A percentile compares a stretch with the other conserved stretches of the same genome.
phyloP scores from a whole-genome alignment of 768 basidiomycete species.

The Psilocybe subaeruginosa region DNA sequence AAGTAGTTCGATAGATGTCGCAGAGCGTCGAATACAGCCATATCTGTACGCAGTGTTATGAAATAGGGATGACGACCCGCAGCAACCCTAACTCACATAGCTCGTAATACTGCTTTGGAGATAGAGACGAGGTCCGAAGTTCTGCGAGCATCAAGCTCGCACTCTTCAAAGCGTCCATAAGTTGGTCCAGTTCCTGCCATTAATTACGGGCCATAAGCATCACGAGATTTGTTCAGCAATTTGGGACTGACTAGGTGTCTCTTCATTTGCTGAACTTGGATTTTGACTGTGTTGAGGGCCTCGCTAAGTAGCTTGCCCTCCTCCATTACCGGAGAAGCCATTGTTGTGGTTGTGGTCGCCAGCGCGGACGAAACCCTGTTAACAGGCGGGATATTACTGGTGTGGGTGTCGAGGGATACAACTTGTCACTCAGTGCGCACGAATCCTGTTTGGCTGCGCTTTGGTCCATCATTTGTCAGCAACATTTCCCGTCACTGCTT shows the following conservation, averaged over 20 bases:
- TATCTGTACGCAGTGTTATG: constrained; percentile 57
- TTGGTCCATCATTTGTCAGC: constrained; percentile 23
- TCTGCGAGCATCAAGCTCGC: constrained; percentile 98
- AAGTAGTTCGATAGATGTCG: constrained; percentile 95
- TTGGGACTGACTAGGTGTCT: constrained; percentile 73
- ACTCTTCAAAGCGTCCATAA: constrained; percentile 98
- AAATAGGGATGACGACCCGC: constrained; percentile 1
- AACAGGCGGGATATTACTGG: constrained; percentile 11
- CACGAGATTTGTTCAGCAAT: constrained; percentile 3
- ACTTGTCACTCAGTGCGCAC: constrained; percentile 10
- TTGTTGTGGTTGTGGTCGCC: constrained; percentile 28
- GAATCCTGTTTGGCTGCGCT: constrained; percentile 27
- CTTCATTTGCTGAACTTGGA: constrained; percentile 95
- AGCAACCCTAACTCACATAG: constrained; percentile 64
- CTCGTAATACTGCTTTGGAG: constrained; percentile 98
- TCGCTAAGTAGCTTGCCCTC: constrained; percentile 87
- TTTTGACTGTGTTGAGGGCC: constrained; percentile 83
- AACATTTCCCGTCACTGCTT: not conserved
- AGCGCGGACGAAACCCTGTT: constrained; percentile 13
- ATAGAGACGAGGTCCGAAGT: constrained; percentile 88
- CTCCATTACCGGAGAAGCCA: constrained; percentile 56
- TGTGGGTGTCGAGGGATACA: constrained; percentile 5
- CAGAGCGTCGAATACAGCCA: constrained; percentile 97
- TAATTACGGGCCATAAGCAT: constrained; percentile 12
- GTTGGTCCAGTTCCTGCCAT: constrained; percentile 85